Evolutionary conservation across 2,329 filamentous ascomycete species (phyloP), one percentile per base, ranked within the genome.

Genomic region (Phaeoacremonium minimum): DNA sequence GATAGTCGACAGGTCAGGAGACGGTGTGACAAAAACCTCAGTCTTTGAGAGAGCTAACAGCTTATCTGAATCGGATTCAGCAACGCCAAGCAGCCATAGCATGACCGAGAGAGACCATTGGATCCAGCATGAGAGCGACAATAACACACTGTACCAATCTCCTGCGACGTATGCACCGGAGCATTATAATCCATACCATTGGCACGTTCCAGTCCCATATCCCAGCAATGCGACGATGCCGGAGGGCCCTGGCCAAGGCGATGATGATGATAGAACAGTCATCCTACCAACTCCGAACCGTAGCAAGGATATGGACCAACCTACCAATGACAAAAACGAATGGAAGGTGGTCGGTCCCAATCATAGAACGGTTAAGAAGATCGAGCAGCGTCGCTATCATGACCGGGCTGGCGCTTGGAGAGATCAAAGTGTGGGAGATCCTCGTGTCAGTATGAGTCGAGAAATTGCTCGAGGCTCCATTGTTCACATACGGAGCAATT

Each of bases 41-140:
- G 68, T 76, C 2, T 76, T 76, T 38, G 71, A 76, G 42, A 60
- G 67, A 15, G 61, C 64, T 4, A 71, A 65, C 41, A 71, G 64
- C 39, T 52, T 66, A 7, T 75, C 71, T 1, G 69, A 72, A 39
- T 61, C 60, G 5, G 65, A 67, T 15, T 64, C 68, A 1, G 58
- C 60, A n/a, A 66, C 62, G 1, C 59, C 64, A 2, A 51, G 56
- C 5, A 61, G 57, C 38, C 54, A 57, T 18, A 64, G 57, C 35
- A 29, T 56, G 22, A 47, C 43, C 17, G 52, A 57, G 14, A 40
- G 40, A 29, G 40, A 37, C 3, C 29, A 34, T 2, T 41, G 46
- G 46, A 33, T 49, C 36, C 44, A 41, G 42, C 37, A 20, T 36
- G 43, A 44, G 33, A 49, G 51, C 37, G 57, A 59, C 28, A 47